Conservation (phyloP, 768 basidiomycete species). For the Suillus cothurnatus region DNA sequence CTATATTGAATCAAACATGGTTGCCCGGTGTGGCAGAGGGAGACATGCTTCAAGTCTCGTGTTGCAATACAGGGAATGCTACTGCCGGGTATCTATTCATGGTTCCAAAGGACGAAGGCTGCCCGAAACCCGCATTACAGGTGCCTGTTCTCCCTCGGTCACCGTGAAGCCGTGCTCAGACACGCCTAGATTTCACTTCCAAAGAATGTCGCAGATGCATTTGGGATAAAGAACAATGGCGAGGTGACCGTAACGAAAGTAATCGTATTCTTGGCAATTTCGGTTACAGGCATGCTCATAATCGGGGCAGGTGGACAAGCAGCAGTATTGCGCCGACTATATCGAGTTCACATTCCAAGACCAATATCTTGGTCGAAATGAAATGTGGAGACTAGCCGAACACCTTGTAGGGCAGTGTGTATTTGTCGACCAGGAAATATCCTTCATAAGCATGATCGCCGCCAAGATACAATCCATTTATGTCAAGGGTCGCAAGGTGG, state of each 20-base stretch:
- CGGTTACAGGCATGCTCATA: neutral
- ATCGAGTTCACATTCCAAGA: slow-evolving; percentile 93
- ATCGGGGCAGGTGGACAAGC: slow-evolving; percentile 63
- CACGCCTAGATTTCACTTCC: slow-evolving; percentile 69
- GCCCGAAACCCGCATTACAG: slow-evolving; percentile 66
- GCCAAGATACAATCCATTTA: slow-evolving; percentile 85
- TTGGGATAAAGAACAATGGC: slow-evolving; percentile 68
- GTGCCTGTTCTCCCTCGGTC: slow-evolving; percentile 30
- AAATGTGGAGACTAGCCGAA: slow-evolving; percentile 95
- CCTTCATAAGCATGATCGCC: slow-evolving; percentile 79
- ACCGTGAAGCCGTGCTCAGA: slow-evolving; percentile 2
- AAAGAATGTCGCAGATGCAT: slow-evolving; percentile 69
- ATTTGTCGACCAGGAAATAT: slow-evolving; percentile 81
- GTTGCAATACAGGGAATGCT: slow-evolving; percentile 42
- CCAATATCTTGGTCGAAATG: slow-evolving; percentile 93
- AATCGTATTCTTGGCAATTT: slow-evolving; percentile 11
- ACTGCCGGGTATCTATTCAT: slow-evolving; percentile 60
- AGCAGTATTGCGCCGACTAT: slow-evolving; percentile 65
- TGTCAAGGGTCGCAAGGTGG: slow-evolving; percentile 65
- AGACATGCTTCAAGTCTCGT: slow-evolving; percentile 63
- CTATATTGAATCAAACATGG: slow-evolving; percentile 70
- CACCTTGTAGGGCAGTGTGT: slow-evolving; percentile 80
- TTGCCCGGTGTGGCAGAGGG: slow-evolving; percentile 83
- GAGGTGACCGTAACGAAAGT: slow-evolving; percentile 78
- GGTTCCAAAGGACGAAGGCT: slow-evolving; percentile 65